A percentile compares a stretch with the other conserved stretches of the same genome.
These are phyloP conservation scores for Xylaria sp. DNA, from an alignment of 495 filamentous ascomycete species.

Conservation along the genomic window DNA sequence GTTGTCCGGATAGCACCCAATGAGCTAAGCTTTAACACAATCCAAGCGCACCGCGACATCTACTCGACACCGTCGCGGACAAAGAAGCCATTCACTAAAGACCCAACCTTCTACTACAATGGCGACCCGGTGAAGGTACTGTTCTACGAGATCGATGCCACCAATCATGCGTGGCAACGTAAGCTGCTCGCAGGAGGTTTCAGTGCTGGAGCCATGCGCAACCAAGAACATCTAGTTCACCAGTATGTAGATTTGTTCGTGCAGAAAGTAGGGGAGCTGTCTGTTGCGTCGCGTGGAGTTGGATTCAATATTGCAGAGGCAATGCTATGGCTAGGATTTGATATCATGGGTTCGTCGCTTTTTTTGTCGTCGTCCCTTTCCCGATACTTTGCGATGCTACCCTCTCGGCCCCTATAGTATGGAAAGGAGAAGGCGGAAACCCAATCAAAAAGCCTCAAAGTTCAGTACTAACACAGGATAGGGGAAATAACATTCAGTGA, in stretches of 20 bases:
- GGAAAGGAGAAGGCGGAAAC: background rate
- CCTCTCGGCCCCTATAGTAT: background rate
- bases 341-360: conserved; percentile 51
- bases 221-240: conserved; percentile 53
- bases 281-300: conserved; percentile 19
- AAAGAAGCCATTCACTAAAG: conserved; percentile 42
- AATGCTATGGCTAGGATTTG: conserved; percentile 57
- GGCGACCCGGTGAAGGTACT: conserved; percentile 32
- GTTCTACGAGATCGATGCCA: conserved; percentile 36
- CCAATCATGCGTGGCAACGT: conserved; percentile 43
- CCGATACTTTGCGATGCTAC: background rate
- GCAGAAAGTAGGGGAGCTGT: conserved; percentile 40
- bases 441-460: background rate
- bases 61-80: conserved; percentile 42
- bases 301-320: conserved; percentile 49
- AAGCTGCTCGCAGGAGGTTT: conserved; percentile 41
- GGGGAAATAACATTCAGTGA: conserved; percentile 49
- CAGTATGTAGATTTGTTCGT: conserved; percentile 53
- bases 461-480: background rate
- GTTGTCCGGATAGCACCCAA: conserved; percentile 54
- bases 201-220: conserved; percentile 41
- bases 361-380: background rate
- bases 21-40: conserved; percentile 49
- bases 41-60: conserved; percentile 54
- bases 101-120: conserved; percentile 42